Evolutionary conservation across 345 rosid species (phyloP).

Genomic region (Cardiospermum halicacabum): DNA sequence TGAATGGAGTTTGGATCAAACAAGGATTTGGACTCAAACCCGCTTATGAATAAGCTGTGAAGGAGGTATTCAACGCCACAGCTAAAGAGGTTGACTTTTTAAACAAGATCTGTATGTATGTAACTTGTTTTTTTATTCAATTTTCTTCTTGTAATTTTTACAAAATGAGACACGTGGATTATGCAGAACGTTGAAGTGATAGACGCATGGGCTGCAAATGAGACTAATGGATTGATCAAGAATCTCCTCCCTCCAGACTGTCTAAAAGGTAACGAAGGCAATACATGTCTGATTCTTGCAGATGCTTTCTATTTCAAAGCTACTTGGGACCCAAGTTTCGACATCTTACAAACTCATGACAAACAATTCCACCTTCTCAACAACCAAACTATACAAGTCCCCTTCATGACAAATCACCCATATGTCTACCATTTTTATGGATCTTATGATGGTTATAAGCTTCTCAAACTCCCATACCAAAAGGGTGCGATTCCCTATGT

Average conservation of each 20-base stretch:
- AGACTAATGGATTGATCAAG: conserved; percentile 26
- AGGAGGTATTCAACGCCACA: conserved; percentile 3
- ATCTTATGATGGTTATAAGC: conserved; percentile 15
- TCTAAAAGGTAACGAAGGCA: too few species aligned
- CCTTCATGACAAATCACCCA: too few species aligned
- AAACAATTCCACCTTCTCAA: too few species aligned
- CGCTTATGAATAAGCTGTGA: not conserved
- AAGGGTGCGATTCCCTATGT: conserved; percentile 21
- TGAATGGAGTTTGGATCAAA: too few species aligned
- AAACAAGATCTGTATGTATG: too few species aligned
- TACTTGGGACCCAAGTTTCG: conserved; percentile 34
- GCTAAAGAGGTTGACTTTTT: conserved; percentile 16
- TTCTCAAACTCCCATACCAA: conserved; percentile 26
- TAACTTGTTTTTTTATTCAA: too few species aligned
- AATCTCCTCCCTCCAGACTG: conserved; percentile 21
- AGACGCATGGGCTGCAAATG: conserved; percentile 23
- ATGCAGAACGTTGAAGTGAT: too few species aligned
- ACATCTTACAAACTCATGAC: too few species aligned
- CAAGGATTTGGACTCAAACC: conserved; percentile 1
- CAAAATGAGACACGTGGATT: too few species aligned
- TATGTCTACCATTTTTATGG: conserved; percentile 18
- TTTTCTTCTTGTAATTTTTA: too few species aligned
- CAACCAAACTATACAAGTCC: too few species aligned
- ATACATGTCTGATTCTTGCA: too few species aligned
- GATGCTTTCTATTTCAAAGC: conserved; percentile 34